These are phyloP conservation scores for Chenopodium berlandieri DNA, from an alignment of 148 eudicot genomes.

Conservation along the genomic window DNA sequence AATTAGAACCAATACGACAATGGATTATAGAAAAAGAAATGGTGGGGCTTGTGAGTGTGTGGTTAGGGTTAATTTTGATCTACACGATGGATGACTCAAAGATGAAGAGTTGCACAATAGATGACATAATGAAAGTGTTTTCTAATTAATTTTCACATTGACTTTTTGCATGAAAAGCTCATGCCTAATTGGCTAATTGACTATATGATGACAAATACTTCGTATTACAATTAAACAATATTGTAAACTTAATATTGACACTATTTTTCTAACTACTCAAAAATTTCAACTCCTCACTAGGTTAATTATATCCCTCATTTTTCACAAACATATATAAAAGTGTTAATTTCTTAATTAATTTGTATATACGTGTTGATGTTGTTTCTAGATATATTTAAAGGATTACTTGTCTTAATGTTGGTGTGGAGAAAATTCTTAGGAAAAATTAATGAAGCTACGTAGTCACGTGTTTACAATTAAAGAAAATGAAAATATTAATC, in stretches of 20 bases:
- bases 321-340: neutral
- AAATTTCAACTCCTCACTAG: neutral
- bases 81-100: conserved; percentile 5
- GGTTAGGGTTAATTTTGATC: neutral
- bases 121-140: neutral
- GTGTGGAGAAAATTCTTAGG: neutral
- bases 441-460: neutral
- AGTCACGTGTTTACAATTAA: no score
- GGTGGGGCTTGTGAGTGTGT: neutral
- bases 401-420: neutral
- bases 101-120: neutral
- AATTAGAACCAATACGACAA: no score
- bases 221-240: neutral
- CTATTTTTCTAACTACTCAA: neutral
- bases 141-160: neutral
- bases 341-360: neutral
- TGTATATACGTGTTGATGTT: neutral
- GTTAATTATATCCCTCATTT: neutral
- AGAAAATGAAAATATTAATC: neutral
- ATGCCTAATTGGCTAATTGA: neutral
- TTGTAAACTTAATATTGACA: neutral
- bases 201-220: neutral
- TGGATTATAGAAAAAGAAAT: no score
- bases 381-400: neutral
- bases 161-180: neutral